Conservation (phyloP, 495 filamentous ascomycete genomes). For the Clohesyomyces aquaticus region DNA sequence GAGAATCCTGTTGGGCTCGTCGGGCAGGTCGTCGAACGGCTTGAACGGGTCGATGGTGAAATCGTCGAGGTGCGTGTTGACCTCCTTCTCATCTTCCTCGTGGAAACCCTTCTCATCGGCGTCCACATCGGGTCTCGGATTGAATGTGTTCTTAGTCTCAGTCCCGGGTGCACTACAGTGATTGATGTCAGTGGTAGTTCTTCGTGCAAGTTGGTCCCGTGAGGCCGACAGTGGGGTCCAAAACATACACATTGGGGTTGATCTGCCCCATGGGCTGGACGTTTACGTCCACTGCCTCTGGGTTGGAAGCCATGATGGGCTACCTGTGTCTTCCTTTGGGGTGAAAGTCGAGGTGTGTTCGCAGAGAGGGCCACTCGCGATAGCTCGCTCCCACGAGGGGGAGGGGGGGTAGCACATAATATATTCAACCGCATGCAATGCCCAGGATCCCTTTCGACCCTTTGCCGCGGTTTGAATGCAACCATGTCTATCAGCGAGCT, state of each 20-base stretch:
- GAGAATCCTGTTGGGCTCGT: constrained; percentile 52
- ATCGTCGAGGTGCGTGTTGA: constrained; percentile 26
- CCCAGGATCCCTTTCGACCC: background rate
- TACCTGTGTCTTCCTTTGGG: constrained; percentile 12
- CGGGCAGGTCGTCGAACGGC: constrained; percentile 45
- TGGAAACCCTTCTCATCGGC: constrained; percentile 26
- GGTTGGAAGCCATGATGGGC: constrained; percentile 26
- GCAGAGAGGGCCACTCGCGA: constrained; percentile 14
- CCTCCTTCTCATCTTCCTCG: constrained; percentile 24
- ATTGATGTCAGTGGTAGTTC: constrained; percentile 2
- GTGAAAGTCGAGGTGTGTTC: constrained; percentile 7
- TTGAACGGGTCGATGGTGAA: constrained; percentile 42
- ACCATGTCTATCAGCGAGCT: constrained; percentile 25
- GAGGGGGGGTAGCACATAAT: constrained; percentile 3
- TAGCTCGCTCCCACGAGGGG: constrained; percentile 2
- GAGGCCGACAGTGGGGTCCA: background rate
- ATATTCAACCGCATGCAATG: background rate
- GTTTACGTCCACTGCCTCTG: constrained; percentile 32
- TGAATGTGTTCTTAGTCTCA: constrained; percentile 35
- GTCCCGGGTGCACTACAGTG: constrained; percentile 21
- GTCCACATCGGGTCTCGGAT: background rate
- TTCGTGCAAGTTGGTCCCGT: too few species aligned
- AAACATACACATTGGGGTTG: constrained; percentile 34
- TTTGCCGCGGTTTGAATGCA: constrained; percentile 8
- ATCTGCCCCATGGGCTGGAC: constrained; percentile 29